Percentiles rank a stretch among this genome's conserved stretches.
Conservation (phyloP, 495 filamentous ascomycete genomes). For the Penicillium cataractarum region DNA sequence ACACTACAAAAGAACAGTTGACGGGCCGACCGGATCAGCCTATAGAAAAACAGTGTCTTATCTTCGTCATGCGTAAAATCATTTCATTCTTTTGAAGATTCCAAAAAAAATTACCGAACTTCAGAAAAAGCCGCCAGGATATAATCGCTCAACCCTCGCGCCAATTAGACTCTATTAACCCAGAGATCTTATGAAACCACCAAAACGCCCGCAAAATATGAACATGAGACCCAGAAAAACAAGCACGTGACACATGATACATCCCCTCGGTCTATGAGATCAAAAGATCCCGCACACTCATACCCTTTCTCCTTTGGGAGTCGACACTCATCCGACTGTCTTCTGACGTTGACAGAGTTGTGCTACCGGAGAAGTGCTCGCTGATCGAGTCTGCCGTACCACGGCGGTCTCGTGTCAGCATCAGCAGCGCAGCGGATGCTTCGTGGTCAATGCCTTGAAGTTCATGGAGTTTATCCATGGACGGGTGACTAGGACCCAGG, state of each 20-base stretch:
- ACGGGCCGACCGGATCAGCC: too few species aligned
- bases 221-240: not conserved
- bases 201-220: not conserved
- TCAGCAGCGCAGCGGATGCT: slow-evolving; percentile 76
- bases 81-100: not conserved
- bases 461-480: slow-evolving; percentile 31
- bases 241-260: slow-evolving; percentile 4
- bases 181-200: not conserved
- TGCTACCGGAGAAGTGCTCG: slow-evolving; percentile 27
- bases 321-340: slow-evolving; percentile 15
- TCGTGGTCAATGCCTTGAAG: slow-evolving; percentile 67
- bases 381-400: slow-evolving; percentile 40
- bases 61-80: not conserved
- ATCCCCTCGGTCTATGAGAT: slow-evolving; percentile 49
- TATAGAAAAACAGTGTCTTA: not conserved
- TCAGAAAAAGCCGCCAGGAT: not conserved
- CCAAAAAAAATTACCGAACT: not conserved
- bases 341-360: slow-evolving; percentile 14
- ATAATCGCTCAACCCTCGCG: not conserved
- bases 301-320: slow-evolving; percentile 49
- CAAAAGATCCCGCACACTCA: slow-evolving; percentile 81
- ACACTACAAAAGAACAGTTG: not conserved
- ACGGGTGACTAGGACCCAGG: slow-evolving; percentile 36
- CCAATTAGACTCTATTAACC: not conserved
- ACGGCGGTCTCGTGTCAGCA: slow-evolving; percentile 74